Evolutionary conservation across 305 asterid genomes (phyloP).

Genomic region (Fraxinus baroniana): DNA sequence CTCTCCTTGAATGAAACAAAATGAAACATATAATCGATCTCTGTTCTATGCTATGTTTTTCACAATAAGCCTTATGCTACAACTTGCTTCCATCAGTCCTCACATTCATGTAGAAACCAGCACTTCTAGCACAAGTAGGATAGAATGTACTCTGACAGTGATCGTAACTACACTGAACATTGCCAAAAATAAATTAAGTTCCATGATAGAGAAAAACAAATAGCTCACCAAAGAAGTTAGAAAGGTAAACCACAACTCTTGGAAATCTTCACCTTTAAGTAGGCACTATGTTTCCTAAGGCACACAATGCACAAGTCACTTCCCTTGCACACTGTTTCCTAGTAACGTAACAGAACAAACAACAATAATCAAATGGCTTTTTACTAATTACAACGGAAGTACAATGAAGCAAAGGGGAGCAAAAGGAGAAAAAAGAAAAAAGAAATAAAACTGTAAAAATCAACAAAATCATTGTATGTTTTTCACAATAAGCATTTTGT

Average conservation of each 20-base stretch:
- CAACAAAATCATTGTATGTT: too few species aligned
- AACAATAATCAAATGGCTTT: not conserved
- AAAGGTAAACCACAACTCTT: constrained; percentile 15
- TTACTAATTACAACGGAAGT: too few species aligned
- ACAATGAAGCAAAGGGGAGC: too few species aligned
- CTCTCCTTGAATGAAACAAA: too few species aligned
- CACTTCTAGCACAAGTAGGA: constrained; percentile 95
- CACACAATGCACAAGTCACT: constrained; percentile 68
- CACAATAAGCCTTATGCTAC: constrained; percentile 96
- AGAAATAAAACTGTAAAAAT: too few species aligned
- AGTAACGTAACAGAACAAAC: constrained; percentile 23
- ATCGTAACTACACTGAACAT: constrained; percentile 86
- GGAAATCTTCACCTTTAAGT: constrained; percentile 67
- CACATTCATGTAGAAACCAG: constrained; percentile 82
- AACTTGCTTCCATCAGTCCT: constrained; percentile 76
- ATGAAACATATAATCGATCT: constrained; percentile 37
- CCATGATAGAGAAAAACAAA: not conserved
- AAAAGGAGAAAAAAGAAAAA: too few species aligned
- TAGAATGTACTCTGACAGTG: constrained; percentile 91
- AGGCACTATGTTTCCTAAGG: constrained; percentile 78
- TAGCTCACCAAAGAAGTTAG: not conserved
- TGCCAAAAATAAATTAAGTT: constrained; percentile 22
- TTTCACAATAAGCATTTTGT: too few species aligned
- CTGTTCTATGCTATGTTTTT: constrained; percentile 85
- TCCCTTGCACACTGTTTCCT: constrained; percentile 70